Evolutionary conservation across 2,329 filamentous ascomycete genomes (phyloP).

Genomic region (Pestalotiopsis sp.): DNA sequence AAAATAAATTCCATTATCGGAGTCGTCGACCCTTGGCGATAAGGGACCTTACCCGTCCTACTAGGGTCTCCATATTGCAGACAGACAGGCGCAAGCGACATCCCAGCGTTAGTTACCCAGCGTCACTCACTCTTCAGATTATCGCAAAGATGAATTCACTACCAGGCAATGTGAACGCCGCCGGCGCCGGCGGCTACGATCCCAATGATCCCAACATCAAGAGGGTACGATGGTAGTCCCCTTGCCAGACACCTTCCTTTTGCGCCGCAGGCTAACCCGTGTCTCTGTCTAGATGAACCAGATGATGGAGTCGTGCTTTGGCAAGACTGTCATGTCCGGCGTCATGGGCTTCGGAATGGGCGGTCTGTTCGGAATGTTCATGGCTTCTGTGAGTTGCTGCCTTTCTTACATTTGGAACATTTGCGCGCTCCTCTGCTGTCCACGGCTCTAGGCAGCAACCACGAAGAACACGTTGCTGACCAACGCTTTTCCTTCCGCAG

Average conservation of each 20-base stretch:
- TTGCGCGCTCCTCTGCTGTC: not conserved
- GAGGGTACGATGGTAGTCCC: slow-evolving; percentile 34
- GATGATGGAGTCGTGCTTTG: slow-evolving; percentile 88
- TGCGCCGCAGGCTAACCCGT: not conserved
- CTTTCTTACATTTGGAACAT: not conserved
- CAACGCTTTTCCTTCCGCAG: slow-evolving; percentile 41
- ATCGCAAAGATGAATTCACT: slow-evolving; percentile 26
- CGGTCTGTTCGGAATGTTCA: slow-evolving; percentile 93
- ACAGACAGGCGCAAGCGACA: not conserved
- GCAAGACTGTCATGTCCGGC: slow-evolving; percentile 86
- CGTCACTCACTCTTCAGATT: not conserved
- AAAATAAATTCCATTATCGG: not conserved
- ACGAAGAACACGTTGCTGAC: not conserved
- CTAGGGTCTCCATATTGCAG: not conserved
- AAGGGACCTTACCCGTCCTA: not conserved
- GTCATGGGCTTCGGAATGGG: slow-evolving; percentile 94
- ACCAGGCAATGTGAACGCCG: slow-evolving; percentile 23
- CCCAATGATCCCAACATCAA: slow-evolving; percentile 54
- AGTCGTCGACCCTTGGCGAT: not conserved
- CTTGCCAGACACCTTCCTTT: slow-evolving; percentile 12
- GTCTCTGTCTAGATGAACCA: slow-evolving; percentile 64
- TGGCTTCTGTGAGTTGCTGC: slow-evolving; percentile 76
- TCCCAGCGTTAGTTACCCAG: not conserved
- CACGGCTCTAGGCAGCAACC: not conserved
- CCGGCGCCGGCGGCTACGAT: slow-evolving; percentile 23